Evolutionary conservation across 2,329 filamentous ascomycete species (phyloP), one percentile per base, ranked within the genome.

Genomic region (Nemania sp.): DNA sequence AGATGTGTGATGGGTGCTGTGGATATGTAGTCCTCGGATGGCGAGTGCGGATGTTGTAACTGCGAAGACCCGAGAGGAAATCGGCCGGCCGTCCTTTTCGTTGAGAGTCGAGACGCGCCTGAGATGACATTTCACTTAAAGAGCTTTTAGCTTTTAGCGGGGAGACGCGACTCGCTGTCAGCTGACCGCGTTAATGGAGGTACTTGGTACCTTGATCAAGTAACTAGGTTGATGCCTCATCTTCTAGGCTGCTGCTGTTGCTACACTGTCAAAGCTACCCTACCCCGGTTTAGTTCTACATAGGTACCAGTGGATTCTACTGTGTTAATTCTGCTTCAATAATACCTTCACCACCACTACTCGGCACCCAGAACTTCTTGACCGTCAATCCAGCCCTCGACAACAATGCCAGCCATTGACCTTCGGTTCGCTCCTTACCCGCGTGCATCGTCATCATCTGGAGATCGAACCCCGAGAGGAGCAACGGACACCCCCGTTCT

Each of bases 161-260:
- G 48, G 53, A 47, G 67, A 71, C 68, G 67, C 70, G 69, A 68
- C 65, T 65, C 37, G 74, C 61, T 59, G 62, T 78, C 78, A 80
- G 69, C 72, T 79, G 78, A 78, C 68, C 71, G 70, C 65, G 69
- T 73, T 69, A 57, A 64, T 45, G 17, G n/a, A 45, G n/a, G n/a
- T n/a, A n/a, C n/a, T n/a, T n/a, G n/a, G n/a, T n/a, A n/a, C n/a
- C n/a, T n/a, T n/a, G n/a, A n/a, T n/a, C n/a, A n/a, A n/a, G n/a
- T n/a, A n/a, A n/a, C n/a, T n/a, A n/a, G n/a, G n/a, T n/a, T n/a
- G n/a, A n/a, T n/a, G n/a, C n/a, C n/a, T n/a, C n/a, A n/a, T n/a
- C n/a, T n/a, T n/a, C n/a, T n/a, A n/a, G n/a, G n/a, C n/a, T n/a
- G n/a, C n/a, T n/a, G n/a, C 7, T 29, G 25, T 7, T 29, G 25